Evolutionary conservation across 805 yeast genomes (phyloP), one percentile per base, ranked within the genome.

Genomic region (Myxozyma neotropica): DNA sequence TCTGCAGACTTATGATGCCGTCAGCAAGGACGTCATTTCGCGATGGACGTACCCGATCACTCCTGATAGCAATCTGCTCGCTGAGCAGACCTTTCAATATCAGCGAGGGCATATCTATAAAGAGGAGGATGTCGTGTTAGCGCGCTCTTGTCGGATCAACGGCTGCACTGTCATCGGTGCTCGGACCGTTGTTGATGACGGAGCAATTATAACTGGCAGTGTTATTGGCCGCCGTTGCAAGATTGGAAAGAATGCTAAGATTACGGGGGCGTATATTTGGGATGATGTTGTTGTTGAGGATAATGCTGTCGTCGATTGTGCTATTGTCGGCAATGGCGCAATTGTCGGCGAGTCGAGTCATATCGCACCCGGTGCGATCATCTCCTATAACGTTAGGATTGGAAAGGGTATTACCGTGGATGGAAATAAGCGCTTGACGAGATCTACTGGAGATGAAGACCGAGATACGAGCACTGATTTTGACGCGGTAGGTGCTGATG

Each of bases 41-140:
- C 84, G 98, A 71, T 94, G 96, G 89, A 82, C 93, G 60, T 93
- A 90, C 70, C 99, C 99, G 26, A 77, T 93, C 55, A 89, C 86
- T 17, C 93, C 96, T 2, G 98, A 93, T 65, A 78, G 91, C 55
- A 92, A 93, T 72, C 75, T 88, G 66, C 74, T 85, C 55, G 83
- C 81, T 29, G 84, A 81, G 68, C 90, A 88, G 69, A 81, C 89
- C 1, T 94, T 89, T 71, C 76, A 85, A 1, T 90, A 90, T 73
- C 95, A 87, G 68, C 81, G 87, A 53, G 87, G 89, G 55, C 95
- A 94, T 73, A 83, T 93, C 54, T 94, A 94, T 74, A 91, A 91
- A 74, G 97, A 92, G 71, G 82, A 83, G 39, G 87, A 86, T 66
- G 93, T 93, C n/a, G 84, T 90, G 7, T 79, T 93, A 65, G 96